Conservation (phyloP, 768 basidiomycete species). For the Calocybe gangraenosa region DNA sequence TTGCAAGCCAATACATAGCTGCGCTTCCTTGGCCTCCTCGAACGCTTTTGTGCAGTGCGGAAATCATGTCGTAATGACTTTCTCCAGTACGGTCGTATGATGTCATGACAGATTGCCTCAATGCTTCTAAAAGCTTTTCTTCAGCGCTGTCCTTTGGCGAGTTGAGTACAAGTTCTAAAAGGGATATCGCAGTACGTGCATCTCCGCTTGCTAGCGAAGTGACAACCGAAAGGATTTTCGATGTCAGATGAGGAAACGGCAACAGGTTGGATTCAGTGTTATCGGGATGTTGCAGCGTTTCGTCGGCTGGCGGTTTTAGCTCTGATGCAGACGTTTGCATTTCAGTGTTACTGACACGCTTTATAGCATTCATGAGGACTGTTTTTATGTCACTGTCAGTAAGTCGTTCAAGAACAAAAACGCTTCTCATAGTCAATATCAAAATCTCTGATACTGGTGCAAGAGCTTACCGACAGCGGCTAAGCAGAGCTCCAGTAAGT, state of each 20-base stretch:
- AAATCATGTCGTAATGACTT: slow-evolving; percentile 76
- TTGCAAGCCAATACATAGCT: slow-evolving; percentile 85
- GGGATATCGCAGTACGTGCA: slow-evolving; percentile 72
- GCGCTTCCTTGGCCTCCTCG: slow-evolving; percentile 74
- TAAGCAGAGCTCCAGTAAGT: slow-evolving; percentile 65
- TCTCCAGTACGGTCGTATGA: slow-evolving; percentile 79
- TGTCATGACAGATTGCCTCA: slow-evolving; percentile 60
- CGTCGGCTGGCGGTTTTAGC: slow-evolving; percentile 8
- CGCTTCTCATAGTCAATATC: slow-evolving; percentile 34
- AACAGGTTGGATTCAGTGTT: slow-evolving; percentile 10
- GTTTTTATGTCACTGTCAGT: slow-evolving; percentile 54
- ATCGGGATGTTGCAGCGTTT: slow-evolving; percentile 16
- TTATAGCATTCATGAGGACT: slow-evolving; percentile 53
- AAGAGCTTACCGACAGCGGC: slow-evolving; percentile 65
- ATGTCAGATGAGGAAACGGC: slow-evolving; percentile 37
- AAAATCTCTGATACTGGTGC: slow-evolving; percentile 6
- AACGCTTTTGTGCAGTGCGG: slow-evolving; percentile 79
- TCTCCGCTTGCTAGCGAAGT: slow-evolving; percentile 60
- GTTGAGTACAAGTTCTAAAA: slow-evolving; percentile 65
- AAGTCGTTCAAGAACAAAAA: slow-evolving; percentile 69
- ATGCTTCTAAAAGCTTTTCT: slow-evolving; percentile 44
- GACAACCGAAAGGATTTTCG: slow-evolving; percentile 44
- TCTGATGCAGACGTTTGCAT: slow-evolving; percentile 1
- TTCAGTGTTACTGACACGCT: slow-evolving; percentile 20
- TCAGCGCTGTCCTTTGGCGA: slow-evolving; percentile 38